Percentiles rank a stretch among this genome's conserved stretches.
Evolutionary conservation across 176 grass and related monocot species (phyloP).

Genomic region (Oropetium thomaeum): DNA sequence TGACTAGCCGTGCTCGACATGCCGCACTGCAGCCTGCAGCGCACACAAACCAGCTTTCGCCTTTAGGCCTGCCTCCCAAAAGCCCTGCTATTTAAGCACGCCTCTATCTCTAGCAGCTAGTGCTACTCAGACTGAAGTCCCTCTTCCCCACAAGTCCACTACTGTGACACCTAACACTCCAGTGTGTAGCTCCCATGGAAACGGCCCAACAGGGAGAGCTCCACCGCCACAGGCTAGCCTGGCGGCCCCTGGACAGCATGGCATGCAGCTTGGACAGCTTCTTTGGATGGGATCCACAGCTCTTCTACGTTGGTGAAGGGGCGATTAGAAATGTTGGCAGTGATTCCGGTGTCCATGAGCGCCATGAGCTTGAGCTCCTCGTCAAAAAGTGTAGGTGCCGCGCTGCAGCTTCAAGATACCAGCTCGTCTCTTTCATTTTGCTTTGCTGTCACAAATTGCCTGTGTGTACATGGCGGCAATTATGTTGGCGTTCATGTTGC

Average conservation of each 20-base stretch:
- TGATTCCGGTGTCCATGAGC: not conserved
- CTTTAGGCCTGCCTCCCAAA: slow-evolving; percentile 44
- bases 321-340: not conserved
- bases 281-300: slow-evolving; percentile 36
- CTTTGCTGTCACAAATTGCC: not conserved
- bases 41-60: slow-evolving; percentile 21
- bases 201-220: slow-evolving; percentile 30
- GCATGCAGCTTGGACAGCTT: slow-evolving; percentile 33
- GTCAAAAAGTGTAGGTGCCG: slow-evolving; percentile 36
- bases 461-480: not conserved
- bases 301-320: slow-evolving; percentile 37
- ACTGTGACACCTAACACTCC: too few species aligned
- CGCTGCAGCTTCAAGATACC: not conserved
- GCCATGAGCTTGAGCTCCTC: slow-evolving; percentile 26
- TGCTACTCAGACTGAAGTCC: not conserved
- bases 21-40: slow-evolving; percentile 39
- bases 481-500: not conserved
- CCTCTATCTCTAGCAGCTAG: not conserved
- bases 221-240: slow-evolving; percentile 33
- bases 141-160: slow-evolving; percentile 16
- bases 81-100: slow-evolving; percentile 56
- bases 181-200: slow-evolving; percentile 4
- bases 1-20: slow-evolving; percentile 50
- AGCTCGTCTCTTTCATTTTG: not conserved
- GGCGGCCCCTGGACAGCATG: slow-evolving; percentile 48